These are phyloP conservation scores for Fraxinus platypoda DNA, from an alignment of 305 asterid genomes.

Conservation along the genomic window DNA sequence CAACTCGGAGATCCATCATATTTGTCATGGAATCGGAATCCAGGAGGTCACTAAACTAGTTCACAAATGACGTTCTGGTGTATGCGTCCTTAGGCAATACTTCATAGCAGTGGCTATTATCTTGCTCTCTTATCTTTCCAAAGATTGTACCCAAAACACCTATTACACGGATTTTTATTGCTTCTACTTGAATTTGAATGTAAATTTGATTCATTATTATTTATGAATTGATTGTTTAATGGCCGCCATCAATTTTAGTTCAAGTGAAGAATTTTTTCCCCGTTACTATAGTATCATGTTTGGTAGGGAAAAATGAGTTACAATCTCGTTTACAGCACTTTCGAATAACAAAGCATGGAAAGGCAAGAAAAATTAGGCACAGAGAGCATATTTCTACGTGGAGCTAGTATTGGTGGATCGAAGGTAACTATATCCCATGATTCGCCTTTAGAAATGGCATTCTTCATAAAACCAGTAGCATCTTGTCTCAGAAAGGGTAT, in stretches of 20 bases:
- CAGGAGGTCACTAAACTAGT: constrained; percentile 61
- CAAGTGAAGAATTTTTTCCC: neutral
- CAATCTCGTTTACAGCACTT: neutral
- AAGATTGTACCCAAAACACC: neutral
- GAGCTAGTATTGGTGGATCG: constrained; percentile 97
- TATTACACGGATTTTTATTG: neutral
- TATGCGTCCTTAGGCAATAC: neutral
- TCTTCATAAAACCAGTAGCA: constrained; percentile 80
- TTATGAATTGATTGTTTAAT: neutral
- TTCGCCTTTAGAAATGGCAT: constrained; percentile 61
- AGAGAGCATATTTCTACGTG: constrained; percentile 60
- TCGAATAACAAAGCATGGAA: constrained; percentile 12
- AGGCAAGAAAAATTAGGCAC: constrained; percentile 6
- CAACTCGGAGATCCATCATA: constrained; percentile 97
- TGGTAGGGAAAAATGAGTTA: neutral
- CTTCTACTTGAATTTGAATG: neutral
- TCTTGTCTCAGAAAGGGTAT: constrained; percentile 72
- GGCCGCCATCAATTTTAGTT: neutral
- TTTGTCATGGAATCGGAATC: constrained; percentile 90
- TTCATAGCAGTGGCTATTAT: neutral
- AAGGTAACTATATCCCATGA: constrained; percentile 84
- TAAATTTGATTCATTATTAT: neutral
- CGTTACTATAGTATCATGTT: neutral
- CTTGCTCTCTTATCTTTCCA: neutral
- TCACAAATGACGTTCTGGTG: neutral